Conservation (phyloP, 2,329 filamentous ascomycete species). For the Exophiala oligosperma region DNA sequence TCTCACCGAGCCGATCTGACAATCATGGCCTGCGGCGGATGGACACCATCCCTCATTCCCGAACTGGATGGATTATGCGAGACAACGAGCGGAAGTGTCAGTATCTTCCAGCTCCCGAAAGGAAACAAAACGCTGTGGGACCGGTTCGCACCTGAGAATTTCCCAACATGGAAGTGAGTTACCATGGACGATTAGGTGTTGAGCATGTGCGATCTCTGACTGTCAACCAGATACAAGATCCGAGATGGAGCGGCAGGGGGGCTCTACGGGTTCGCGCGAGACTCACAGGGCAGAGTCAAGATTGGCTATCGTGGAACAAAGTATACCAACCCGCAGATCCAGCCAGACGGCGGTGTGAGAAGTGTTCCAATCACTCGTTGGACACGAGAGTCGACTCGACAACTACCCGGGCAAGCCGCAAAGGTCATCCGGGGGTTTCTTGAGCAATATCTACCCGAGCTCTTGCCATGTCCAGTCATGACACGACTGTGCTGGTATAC, state of each 20-base stretch:
- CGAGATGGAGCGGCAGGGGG: not conserved
- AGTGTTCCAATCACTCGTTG: slow-evolving; percentile 44
- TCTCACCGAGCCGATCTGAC: not conserved
- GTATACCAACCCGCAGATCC: slow-evolving; percentile 46
- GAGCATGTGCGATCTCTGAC: not conserved
- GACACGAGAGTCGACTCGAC: slow-evolving; percentile 35
- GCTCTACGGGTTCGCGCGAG: slow-evolving; percentile 31
- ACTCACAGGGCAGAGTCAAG: slow-evolving; percentile 46
- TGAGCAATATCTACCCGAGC: slow-evolving; percentile 10
- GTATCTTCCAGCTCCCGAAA: slow-evolving; percentile 45
- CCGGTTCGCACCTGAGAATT: slow-evolving; percentile 43
- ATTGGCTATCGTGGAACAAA: slow-evolving; percentile 54
- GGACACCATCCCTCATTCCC: slow-evolving; percentile 70
- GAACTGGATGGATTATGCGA: slow-evolving; percentile 45
- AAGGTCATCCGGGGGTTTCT: slow-evolving; percentile 7
- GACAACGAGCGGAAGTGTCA: slow-evolving; percentile 49
- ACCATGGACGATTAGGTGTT: slow-evolving; percentile 32
- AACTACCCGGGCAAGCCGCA: slow-evolving; percentile 8
- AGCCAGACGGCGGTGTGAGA: slow-evolving; percentile 37
- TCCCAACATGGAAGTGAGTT: slow-evolving; percentile 47
- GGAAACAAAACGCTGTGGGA: slow-evolving; percentile 43
- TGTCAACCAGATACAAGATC: slow-evolving; percentile 38
- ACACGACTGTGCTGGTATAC: slow-evolving; percentile 21
- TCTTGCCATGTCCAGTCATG: slow-evolving; percentile 2
- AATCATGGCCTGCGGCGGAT: slow-evolving; percentile 83